A percentile compares a stretch with the other conserved stretches of the same genome.
phyloP scores from a whole-genome alignment of 2,329 filamentous ascomycete species.

The Xenosphaeropsis pyriputrescens region DNA sequence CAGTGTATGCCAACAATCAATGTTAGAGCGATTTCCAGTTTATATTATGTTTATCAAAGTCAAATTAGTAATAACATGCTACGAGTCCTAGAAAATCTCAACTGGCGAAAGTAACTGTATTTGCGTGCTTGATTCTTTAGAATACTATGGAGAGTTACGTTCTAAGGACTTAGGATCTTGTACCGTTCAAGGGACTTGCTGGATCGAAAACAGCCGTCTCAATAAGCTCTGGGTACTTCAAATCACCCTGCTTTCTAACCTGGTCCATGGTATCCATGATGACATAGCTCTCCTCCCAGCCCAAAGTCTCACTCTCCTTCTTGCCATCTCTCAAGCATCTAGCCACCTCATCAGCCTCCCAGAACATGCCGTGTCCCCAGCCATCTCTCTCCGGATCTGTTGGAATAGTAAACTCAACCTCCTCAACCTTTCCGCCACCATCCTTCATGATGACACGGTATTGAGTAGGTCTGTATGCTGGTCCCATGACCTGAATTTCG shows the following conservation, averaged over 20 bases:
- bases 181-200: slow-evolving; percentile 40
- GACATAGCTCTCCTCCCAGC: slow-evolving; percentile 45
- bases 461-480: slow-evolving; percentile 37
- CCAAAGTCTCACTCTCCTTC: slow-evolving; percentile 42
- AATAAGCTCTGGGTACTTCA: slow-evolving; percentile 51
- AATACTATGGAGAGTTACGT: no score
- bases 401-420: slow-evolving; percentile 25
- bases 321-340: slow-evolving; percentile 47
- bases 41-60: no score
- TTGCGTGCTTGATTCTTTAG: no score
- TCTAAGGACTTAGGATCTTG: neutral
- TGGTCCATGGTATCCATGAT: slow-evolving; percentile 65
- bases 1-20: no score
- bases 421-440: slow-evolving; percentile 18
- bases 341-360: slow-evolving; percentile 56
- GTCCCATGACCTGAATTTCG: slow-evolving; percentile 48
- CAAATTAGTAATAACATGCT: no score
- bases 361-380: slow-evolving; percentile 52
- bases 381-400: slow-evolving; percentile 15
- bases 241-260: slow-evolving; percentile 43
- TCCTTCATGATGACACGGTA: slow-evolving; percentile 33
- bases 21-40: no score
- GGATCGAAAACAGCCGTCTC: slow-evolving; percentile 44
- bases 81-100: no score
- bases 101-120: no score